Evolutionary conservation across 176 grass and related monocot species (phyloP), one percentile per base, ranked within the genome.

Genomic region (Typha latifolia): DNA sequence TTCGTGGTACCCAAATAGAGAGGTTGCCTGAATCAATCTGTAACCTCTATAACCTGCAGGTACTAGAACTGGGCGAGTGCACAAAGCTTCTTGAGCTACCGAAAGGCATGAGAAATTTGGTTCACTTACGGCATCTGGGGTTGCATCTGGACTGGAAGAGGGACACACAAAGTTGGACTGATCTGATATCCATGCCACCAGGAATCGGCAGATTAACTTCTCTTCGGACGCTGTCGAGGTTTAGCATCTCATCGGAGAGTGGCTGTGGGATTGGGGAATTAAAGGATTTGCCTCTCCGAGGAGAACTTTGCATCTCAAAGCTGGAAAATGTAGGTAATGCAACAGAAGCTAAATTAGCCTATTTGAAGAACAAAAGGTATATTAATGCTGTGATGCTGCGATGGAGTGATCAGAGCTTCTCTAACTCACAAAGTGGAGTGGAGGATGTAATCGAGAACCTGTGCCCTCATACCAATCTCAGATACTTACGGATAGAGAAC

Each of bases 251-350:
- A 5, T 29, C 49, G 12, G 48, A 43, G 12, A 16, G 14, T 18
- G 66, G 12, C 23, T 57, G 67, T 50, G 0, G 61, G 20, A 66
- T 82, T n/a, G 20, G 18, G 0, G 61, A 82, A 48, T 18, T 76
- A 32, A 48, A 34, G 37, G 3, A 62, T 34, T 71, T 82, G 61
- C 4, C 3, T 59, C 59, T 76, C 26, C 29, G 49, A 34, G 80
- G 61, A 47, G 61, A 61, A 49, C 77, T 91, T 72, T 86, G 83
- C 59, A 68, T 91, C 24, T 66, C 78, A 19, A 91, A 84, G 32
- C 52, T 91, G 62, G 87, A 82, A 70, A 10, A 67, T 32, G 14
- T 70, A 47, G 34, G 43, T 16, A 8, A 2, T 66, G 14, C 12
- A n/a, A 31, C 12, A 27, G 55, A 77, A 66, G 77, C 67, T 4